Evolutionary conservation across 352 stramenopile species (phyloP).

Genomic region (Globisporangium uncinulatum): DNA sequence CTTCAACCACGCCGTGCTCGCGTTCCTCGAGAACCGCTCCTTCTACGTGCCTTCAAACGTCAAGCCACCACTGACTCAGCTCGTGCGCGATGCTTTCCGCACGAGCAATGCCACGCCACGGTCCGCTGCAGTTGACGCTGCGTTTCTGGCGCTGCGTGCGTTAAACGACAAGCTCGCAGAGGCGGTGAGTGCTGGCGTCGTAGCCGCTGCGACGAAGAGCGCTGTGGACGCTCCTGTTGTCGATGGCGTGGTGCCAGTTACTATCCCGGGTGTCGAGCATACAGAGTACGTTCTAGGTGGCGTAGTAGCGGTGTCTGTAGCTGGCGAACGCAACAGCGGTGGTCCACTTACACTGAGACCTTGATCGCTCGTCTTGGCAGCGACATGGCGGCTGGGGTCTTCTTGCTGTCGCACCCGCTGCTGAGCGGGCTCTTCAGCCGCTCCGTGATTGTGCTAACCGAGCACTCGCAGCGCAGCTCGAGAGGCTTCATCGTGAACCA

Average conservation of each 20-base stretch:
- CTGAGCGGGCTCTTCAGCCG: slow-evolving; percentile 65
- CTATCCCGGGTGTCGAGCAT: slow-evolving; percentile 27
- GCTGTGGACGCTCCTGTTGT: too few species aligned
- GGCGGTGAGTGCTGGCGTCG: slow-evolving; percentile 28
- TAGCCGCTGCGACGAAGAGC: too few species aligned
- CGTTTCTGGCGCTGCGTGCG: slow-evolving; percentile 52
- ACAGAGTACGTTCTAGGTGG: slow-evolving; percentile 31
- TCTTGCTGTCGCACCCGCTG: slow-evolving; percentile 71
- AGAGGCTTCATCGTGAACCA: slow-evolving; percentile 79
- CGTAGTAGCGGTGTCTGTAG: not conserved
- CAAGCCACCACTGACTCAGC: slow-evolving; percentile 24
- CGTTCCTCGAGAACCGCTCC: slow-evolving; percentile 44
- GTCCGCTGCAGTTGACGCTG: slow-evolving; percentile 52
- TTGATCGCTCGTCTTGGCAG: slow-evolving; percentile 20
- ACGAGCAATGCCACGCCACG: too few species aligned
- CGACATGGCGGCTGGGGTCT: slow-evolving; percentile 43
- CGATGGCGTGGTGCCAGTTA: slow-evolving; percentile 4
- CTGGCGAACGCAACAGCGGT: not conserved
- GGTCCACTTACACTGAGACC: too few species aligned
- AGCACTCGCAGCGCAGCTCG: slow-evolving; percentile 50
- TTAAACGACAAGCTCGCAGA: slow-evolving; percentile 57
- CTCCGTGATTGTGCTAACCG: slow-evolving; percentile 67
- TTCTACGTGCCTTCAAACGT: slow-evolving; percentile 59
- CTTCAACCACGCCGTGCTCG: slow-evolving; percentile 51
- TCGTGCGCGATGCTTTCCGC: slow-evolving; percentile 55